Conservation (phyloP, 1,284 basidiomycete genomes). For the Cutaneotrichosporon curvatum region DNA sequence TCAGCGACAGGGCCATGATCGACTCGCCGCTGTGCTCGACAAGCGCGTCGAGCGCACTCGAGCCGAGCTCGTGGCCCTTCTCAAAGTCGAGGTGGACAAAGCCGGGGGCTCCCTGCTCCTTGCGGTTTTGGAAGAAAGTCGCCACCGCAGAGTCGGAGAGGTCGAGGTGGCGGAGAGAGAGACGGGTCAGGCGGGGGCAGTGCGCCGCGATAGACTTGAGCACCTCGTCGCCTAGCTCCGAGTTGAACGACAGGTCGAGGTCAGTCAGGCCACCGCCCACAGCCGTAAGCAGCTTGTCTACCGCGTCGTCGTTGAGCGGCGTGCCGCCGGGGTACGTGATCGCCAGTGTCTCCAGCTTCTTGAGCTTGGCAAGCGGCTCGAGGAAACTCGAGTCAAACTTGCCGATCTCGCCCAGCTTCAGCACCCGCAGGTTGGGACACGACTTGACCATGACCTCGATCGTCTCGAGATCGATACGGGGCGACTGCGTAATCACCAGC, state of each 20-base stretch:
- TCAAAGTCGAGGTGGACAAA: slow-evolving; percentile 56
- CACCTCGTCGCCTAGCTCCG: slow-evolving; percentile 54
- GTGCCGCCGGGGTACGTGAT: slow-evolving; percentile 36
- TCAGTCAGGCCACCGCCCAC: slow-evolving; percentile 53
- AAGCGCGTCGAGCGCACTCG: slow-evolving; percentile 57
- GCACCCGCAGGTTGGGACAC: slow-evolving; percentile 59
- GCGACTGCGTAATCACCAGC: slow-evolving; percentile 77
- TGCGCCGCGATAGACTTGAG: slow-evolving; percentile 57
- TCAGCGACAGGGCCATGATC: slow-evolving; percentile 64
- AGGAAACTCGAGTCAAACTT: slow-evolving; percentile 62
- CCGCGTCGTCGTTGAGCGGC: slow-evolving; percentile 54
- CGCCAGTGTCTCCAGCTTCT: slow-evolving; percentile 34
- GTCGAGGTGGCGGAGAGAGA: slow-evolving; percentile 58
- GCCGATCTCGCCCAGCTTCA: slow-evolving; percentile 75
- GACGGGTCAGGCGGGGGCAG: slow-evolving; percentile 52
- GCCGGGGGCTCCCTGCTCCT: slow-evolving; percentile 23
- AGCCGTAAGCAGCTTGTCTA: slow-evolving; percentile 54
- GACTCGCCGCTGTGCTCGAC: slow-evolving; percentile 61
- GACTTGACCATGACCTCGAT: slow-evolving; percentile 57
- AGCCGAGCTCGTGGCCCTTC: slow-evolving; percentile 55
- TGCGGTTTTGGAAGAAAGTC: slow-evolving; percentile 56
- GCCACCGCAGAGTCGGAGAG: slow-evolving; percentile 65
- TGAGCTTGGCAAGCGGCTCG: slow-evolving; percentile 49
- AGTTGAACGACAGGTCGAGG: slow-evolving; percentile 62
- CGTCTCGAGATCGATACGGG: slow-evolving; percentile 74